These are phyloP conservation scores for Leccinellum luteum DNA, from an alignment of 768 basidiomycete species.

Conservation along the genomic window DNA sequence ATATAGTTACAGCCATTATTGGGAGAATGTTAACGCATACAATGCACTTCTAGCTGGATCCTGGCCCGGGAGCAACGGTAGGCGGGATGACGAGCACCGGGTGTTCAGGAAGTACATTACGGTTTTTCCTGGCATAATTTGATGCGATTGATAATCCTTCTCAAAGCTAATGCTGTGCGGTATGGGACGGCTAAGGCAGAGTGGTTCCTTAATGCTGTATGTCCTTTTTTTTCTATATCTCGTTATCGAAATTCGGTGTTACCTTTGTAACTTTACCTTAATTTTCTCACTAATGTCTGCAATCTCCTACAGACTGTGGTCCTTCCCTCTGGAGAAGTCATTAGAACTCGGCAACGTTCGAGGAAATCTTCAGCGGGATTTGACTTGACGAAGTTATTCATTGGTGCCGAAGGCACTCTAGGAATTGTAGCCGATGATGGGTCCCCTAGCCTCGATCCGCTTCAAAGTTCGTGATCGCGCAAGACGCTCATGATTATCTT, in stretches of 20 bases:
- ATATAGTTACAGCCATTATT: neutral
- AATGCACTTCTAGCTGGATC: slow-evolving; percentile 55
- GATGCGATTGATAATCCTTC: neutral
- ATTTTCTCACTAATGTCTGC: neutral
- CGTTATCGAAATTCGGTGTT: neutral
- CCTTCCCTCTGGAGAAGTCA: slow-evolving; percentile 83
- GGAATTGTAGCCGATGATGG: slow-evolving; percentile 87
- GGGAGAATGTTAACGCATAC: neutral
- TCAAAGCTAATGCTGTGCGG: slow-evolving; percentile 67
- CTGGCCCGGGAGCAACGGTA: slow-evolving; percentile 76
- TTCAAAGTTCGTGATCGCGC: neutral
- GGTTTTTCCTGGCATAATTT: slow-evolving; percentile 13
- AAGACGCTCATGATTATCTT: neutral
- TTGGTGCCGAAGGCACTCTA: slow-evolving; percentile 79
- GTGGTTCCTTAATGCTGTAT: slow-evolving; percentile 84
- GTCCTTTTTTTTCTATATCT: slow-evolving; percentile 17
- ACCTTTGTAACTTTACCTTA: neutral
- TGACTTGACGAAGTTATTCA: slow-evolving; percentile 81
- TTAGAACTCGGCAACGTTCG: slow-evolving; percentile 78
- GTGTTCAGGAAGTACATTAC: slow-evolving; percentile 81
- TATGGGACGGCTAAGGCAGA: slow-evolving; percentile 89
- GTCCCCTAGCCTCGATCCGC: neutral
- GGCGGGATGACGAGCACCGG: slow-evolving; percentile 87
- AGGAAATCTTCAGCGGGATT: slow-evolving; percentile 88
- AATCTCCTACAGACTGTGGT: slow-evolving; percentile 67